Evolutionary conservation across 2,329 filamentous ascomycete species (phyloP).

Genomic region (Drechslera avenae): DNA sequence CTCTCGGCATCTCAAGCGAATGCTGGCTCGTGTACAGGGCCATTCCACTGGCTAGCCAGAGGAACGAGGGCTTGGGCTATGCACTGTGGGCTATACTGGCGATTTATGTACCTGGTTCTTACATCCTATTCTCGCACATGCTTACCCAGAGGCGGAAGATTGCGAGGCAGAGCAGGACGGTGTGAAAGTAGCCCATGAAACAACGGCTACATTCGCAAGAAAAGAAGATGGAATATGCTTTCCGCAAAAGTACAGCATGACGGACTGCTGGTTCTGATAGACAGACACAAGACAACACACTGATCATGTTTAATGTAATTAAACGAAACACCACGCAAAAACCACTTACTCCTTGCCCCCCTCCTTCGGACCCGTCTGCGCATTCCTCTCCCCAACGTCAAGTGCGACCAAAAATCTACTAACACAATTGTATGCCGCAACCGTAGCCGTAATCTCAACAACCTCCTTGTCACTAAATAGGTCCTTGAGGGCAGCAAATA

Average conservation of each 20-base stretch:
- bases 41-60: conserved; percentile 62
- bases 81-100: conserved; percentile 68
- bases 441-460: conserved; percentile 79
- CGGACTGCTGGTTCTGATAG: no score
- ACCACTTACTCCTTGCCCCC: conserved; percentile 3
- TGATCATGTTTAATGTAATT: no score
- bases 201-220: not conserved
- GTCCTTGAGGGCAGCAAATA: conserved; percentile 67
- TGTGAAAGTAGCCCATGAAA: not conserved
- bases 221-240: not conserved
- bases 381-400: conserved; percentile 62
- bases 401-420: conserved; percentile 82
- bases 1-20: conserved; percentile 88
- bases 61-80: conserved; percentile 60
- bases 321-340: no score
- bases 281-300: no score
- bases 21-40: conserved; percentile 77
- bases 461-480: conserved; percentile 72
- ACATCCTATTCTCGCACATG: conserved; percentile 93
- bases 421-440: conserved; percentile 84
- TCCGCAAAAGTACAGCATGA: no score
- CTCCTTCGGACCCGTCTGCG: conserved; percentile 25
- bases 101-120: conserved; percentile 80
- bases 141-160: conserved; percentile 85
- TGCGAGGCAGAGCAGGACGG: not conserved